Evolutionary conservation across 768 basidiomycete species (phyloP), one percentile per base, ranked within the genome.

Genomic region (Pisolithus microcarpus): DNA sequence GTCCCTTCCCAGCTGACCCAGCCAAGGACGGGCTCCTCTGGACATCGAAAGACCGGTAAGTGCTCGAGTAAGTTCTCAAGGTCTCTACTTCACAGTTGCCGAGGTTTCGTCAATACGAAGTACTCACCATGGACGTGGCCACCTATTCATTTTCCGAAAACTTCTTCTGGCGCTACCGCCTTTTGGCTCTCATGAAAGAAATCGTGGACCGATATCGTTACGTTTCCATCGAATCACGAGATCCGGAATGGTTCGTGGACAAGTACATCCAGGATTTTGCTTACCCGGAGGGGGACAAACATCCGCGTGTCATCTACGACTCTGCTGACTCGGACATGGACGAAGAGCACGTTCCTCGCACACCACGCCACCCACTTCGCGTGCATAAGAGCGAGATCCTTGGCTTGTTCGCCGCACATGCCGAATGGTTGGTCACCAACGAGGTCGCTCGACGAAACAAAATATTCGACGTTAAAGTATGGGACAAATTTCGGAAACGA

Each of bases 371-470:
- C 38, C 70, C 74, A 13, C 75, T 79, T 23, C 72, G 66, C 50
- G 63, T 84, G 24, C 71, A 80, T 42, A 69, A 51, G 26, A 74
- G 79, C 31, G 78, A 82, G 58, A 61, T 84, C n/a, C 60, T 69
- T 34, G 70, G 72, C 10, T 52, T 72, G 1, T 76, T 84, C 52
- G 81, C 80, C 10, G 68, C 72, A 9, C 81, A 85, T 8, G 73
- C 75, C 0, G 75, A 75, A 34, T 86, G 83, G 84, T 56, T 86
- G 7, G 60, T 81, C 36, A 73, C 77, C 10, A 72, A 81, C 46
- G 77, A 76, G 31, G 68, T 56, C 9, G 52, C 65, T 34, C 54
- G 49, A 36, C 57, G 61, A 23, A 49, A 55, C 16, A 62, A 61
- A 39, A 50, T 74, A 18, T 49, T 85, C 7, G 67, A 82, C 48